Evolutionary conservation across 345 rosid genomes (phyloP).

Genomic region (Physaria fendleri): DNA sequence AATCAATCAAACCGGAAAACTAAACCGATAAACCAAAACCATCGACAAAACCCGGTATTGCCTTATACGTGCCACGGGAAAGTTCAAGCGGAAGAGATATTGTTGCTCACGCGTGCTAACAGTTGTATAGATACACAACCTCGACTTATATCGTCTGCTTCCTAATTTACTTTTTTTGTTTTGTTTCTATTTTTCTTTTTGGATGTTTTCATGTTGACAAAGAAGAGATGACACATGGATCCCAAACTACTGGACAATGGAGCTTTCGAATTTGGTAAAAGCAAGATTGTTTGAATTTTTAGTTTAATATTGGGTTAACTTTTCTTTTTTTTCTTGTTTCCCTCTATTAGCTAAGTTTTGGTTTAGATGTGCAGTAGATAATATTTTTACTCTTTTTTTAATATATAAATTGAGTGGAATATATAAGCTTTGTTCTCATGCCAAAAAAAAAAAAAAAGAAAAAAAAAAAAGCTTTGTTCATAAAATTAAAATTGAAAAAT

Average conservation of each 20-base stretch:
- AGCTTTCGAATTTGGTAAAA: constrained; percentile 21
- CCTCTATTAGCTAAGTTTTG: constrained; percentile 23
- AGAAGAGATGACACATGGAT: constrained; percentile 30
- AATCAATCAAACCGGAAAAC: constrained; percentile 15
- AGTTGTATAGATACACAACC: constrained; percentile 39
- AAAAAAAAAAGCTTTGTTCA: not conserved
- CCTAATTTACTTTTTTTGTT: constrained; percentile 2
- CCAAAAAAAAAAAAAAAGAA: no score
- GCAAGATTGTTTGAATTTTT: constrained; percentile 10
- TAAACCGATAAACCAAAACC: constrained; percentile 27
- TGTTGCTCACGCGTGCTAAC: constrained; percentile 46
- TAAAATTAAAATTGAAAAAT: not conserved
- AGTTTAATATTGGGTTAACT: constrained; percentile 19
- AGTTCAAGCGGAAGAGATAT: constrained; percentile 78
- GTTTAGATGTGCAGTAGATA: not conserved
- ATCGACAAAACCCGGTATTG: constrained; percentile 36
- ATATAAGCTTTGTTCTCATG: no score
- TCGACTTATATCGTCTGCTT: constrained; percentile 24
- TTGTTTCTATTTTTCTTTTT: constrained; percentile 1
- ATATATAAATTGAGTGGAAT: not conserved
- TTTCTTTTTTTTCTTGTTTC: constrained; percentile 4
- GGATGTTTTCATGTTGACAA: constrained; percentile 19
- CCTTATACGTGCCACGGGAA: constrained; percentile 49
- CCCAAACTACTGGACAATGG: constrained; percentile 14
- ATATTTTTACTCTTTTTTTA: not conserved